phyloP scores from a whole-genome alignment of 768 basidiomycete species.

The Tephrocybe sp. region DNA sequence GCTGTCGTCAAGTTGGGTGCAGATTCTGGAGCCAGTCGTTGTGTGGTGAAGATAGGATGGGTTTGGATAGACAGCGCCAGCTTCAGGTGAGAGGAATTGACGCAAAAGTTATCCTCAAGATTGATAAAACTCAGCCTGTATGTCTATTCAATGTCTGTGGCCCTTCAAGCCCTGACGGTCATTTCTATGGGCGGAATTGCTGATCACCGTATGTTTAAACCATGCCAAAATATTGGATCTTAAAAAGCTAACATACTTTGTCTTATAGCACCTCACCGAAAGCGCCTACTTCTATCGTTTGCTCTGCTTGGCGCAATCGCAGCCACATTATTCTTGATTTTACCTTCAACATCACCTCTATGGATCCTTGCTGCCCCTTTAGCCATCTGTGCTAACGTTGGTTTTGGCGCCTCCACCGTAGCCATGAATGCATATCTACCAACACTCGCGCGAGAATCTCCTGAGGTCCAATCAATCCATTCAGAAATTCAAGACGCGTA shows the following conservation, averaged over 20 bases:
- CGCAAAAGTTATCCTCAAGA: not conserved
- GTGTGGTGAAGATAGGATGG: slow-evolving; percentile 82
- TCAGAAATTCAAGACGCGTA: slow-evolving; percentile 29
- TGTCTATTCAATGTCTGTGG: slow-evolving; percentile 83
- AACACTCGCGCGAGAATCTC: slow-evolving; percentile 60
- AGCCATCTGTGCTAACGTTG: slow-evolving; percentile 76
- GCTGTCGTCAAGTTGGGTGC: slow-evolving; percentile 17
- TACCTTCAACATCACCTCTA: slow-evolving; percentile 66
- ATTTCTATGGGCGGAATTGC: slow-evolving; percentile 93
- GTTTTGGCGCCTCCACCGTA: slow-evolving; percentile 83
- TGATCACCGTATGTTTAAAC: slow-evolving; percentile 67
- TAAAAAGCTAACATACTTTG: not conserved
- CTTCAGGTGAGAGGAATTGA: slow-evolving; percentile 61
- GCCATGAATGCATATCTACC: slow-evolving; percentile 92
- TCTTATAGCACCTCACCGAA: slow-evolving; percentile 61
- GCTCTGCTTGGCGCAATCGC: slow-evolving; percentile 69
- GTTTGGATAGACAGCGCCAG: slow-evolving; percentile 89
- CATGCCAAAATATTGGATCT: too few species aligned
- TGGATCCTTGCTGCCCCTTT: slow-evolving; percentile 72
- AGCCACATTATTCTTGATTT: slow-evolving; percentile 66
- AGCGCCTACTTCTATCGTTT: slow-evolving; percentile 72
- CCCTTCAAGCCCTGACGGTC: slow-evolving; percentile 88
- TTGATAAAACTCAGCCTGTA: slow-evolving; percentile 59
- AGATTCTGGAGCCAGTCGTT: slow-evolving; percentile 38
- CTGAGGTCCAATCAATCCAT: slow-evolving; percentile 48